Evolutionary conservation across 805 yeast species (phyloP).

Genomic region (Yamadazyma olivae): DNA sequence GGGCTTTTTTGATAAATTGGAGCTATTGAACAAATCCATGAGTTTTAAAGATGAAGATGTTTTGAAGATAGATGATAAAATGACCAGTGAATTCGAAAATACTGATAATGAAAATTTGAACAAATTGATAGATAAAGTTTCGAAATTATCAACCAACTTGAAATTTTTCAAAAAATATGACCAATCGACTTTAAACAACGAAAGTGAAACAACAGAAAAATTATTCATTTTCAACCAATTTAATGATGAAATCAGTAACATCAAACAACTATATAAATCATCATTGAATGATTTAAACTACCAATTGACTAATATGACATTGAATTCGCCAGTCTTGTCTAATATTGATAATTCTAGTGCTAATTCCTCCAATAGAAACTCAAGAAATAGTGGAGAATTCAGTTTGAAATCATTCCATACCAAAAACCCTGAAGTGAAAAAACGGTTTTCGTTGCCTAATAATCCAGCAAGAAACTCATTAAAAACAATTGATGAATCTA

Average conservation of each 20-base stretch:
- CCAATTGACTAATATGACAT: slow-evolving; percentile 10
- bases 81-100: neutral
- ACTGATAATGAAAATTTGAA: slow-evolving; percentile 16
- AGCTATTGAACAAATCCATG: slow-evolving; percentile 6
- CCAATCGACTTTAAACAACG: slow-evolving; percentile 24
- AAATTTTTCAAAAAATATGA: slow-evolving; percentile 37
- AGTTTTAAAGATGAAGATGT: slow-evolving; percentile 6
- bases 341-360: slow-evolving; percentile 11
- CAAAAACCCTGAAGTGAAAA: slow-evolving; percentile 18
- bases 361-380: slow-evolving; percentile 18
- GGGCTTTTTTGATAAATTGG: slow-evolving; percentile 26
- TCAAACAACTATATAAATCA: slow-evolving; percentile 29
- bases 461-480: slow-evolving; percentile 1
- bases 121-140: slow-evolving; percentile 27
- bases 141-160: slow-evolving; percentile 31
- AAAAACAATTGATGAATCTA: neutral
- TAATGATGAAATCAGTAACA: slow-evolving; percentile 24
- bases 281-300: slow-evolving; percentile 24
- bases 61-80: neutral
- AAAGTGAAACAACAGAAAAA: slow-evolving; percentile 34
- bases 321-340: neutral
- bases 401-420: slow-evolving; percentile 36
- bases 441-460: slow-evolving; percentile 20
- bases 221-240: slow-evolving; percentile 35
- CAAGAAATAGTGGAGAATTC: slow-evolving; percentile 18